Conservation (phyloP, 164 flowering plant genomes). For the Cinnamomum micranthum region DNA sequence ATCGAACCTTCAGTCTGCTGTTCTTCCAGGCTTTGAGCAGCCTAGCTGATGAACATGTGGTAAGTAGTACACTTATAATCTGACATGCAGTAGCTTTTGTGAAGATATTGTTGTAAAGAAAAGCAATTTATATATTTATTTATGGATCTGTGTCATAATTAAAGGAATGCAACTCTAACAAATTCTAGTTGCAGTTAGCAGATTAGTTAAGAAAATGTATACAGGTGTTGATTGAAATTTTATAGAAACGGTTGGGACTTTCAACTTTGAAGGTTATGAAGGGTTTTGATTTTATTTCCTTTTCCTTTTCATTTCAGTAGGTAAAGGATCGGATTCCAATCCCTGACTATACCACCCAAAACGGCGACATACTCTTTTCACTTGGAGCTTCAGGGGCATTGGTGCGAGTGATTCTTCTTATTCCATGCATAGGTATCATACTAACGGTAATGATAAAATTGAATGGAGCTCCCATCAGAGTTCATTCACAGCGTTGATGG, state of each 20-base stretch:
- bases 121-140: not conserved
- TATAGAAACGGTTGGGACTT: not conserved
- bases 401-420: not conserved
- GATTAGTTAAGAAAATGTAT: not conserved
- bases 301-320: not conserved
- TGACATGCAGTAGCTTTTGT: not conserved
- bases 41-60: not conserved
- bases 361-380: not conserved
- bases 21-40: constrained; percentile 1
- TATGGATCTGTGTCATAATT: not conserved
- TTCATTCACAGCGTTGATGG: not conserved
- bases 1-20: not conserved
- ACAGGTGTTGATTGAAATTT: not conserved
- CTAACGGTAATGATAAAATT: too few species aligned
- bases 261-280: too few species aligned
- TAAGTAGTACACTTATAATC: not conserved
- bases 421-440: not conserved
- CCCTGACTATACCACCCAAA: not conserved
- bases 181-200: not conserved
- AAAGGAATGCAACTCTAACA: not conserved
- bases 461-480: not conserved
- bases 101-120: not conserved
- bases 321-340: not conserved
- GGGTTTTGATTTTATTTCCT: not conserved
- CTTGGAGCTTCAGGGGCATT: not conserved